These are phyloP conservation scores for Berkeleyomyces basicola DNA, from an alignment of 2,329 filamentous ascomycete species.

Conservation along the genomic window DNA sequence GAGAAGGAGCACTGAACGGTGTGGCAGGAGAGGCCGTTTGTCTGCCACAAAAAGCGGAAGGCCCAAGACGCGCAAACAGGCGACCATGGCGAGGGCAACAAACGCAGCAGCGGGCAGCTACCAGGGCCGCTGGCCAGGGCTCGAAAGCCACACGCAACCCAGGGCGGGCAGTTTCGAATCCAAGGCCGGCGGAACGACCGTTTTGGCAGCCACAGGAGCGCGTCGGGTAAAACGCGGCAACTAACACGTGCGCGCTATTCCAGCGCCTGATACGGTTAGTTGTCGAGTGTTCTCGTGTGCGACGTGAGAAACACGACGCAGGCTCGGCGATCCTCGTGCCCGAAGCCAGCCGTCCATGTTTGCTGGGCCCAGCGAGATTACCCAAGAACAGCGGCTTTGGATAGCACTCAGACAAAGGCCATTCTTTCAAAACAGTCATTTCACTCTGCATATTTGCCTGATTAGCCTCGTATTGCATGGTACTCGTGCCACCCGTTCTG, in stretches of 20 bases:
- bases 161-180: too few relatives aligned
- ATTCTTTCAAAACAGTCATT: not conserved
- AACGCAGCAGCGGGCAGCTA: not conserved
- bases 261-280: not conserved
- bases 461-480: not conserved
- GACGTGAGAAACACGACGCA: not conserved
- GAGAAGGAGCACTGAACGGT: not conserved
- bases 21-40: not conserved
- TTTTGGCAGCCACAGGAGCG: not conserved
- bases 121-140: not conserved
- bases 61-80: not conserved
- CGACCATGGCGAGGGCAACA: not conserved
- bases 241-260: not conserved
- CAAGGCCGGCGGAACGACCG: too few relatives aligned
- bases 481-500: not conserved
- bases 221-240: not conserved
- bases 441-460: not conserved
- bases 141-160: not conserved
- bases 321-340: not conserved
- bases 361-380: not conserved
- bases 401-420: not conserved
- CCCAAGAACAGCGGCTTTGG: not conserved
- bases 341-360: not conserved
- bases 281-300: not conserved
- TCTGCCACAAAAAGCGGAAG: not conserved